Conservation (phyloP, 805 yeast genomes). For the Saccharomycopsis malanga region DNA sequence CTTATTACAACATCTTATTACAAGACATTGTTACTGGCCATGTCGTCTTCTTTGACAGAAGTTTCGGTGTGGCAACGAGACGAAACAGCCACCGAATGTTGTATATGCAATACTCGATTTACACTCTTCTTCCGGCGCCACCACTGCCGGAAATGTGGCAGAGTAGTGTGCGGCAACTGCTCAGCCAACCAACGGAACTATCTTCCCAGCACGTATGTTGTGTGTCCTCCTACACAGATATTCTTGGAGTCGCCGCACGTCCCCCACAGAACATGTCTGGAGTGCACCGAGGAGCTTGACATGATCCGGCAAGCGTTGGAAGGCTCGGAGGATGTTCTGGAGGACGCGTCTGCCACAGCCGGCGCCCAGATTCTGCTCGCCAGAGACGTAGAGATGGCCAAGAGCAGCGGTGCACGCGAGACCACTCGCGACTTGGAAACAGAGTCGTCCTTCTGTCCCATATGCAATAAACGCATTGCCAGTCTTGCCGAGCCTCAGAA, state of each 20-base stretch:
- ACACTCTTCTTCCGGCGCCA: constrained; percentile 65
- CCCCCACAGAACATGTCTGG: constrained; percentile 68
- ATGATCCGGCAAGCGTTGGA: constrained; percentile 40
- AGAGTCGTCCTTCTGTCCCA: constrained; percentile 27
- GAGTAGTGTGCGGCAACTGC: constrained; percentile 68
- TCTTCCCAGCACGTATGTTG: constrained; percentile 53
- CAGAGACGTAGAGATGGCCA: too few species aligned
- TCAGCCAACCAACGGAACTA: constrained; percentile 47
- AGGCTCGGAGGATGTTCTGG: constrained; percentile 19
- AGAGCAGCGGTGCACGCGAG: too few species aligned
- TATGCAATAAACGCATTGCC: constrained; percentile 31
- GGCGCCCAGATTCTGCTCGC: too few species aligned
- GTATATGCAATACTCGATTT: constrained; percentile 45
- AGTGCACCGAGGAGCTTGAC: constrained; percentile 56
- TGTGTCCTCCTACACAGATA: constrained; percentile 43
- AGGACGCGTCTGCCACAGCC: too few species aligned
- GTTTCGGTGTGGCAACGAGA: constrained; percentile 69
- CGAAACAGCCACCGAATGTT: constrained; percentile 43
- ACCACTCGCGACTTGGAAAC: background rate
- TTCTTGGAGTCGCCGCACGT: constrained; percentile 45
- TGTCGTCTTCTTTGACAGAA: too few species aligned
- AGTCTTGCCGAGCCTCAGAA: constrained; percentile 31
- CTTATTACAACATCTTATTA: too few species aligned
- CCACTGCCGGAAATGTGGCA: constrained; percentile 79
- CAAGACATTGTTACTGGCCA: too few species aligned